phyloP scores from a whole-genome alignment of 768 basidiomycete genomes.

The Collybia nuda region DNA sequence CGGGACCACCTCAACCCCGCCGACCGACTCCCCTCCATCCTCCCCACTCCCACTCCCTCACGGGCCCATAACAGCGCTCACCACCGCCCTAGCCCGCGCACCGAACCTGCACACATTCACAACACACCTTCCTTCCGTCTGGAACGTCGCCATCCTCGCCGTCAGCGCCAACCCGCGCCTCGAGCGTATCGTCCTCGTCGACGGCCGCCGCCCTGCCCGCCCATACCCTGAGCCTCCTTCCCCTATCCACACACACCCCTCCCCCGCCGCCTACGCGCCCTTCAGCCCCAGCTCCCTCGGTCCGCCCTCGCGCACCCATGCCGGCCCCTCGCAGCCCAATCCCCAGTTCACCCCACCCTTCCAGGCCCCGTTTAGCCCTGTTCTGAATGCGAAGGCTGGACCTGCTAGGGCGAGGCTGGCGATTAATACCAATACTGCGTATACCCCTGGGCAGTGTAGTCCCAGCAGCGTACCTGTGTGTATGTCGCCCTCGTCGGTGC shows the following conservation, averaged over 20 bases:
- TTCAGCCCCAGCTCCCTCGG: neutral
- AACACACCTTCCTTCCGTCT: conserved; percentile 56
- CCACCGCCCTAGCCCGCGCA: conserved; percentile 36
- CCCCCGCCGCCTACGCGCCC: neutral
- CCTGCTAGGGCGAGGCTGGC: too few relatives aligned
- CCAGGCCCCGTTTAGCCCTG: neutral
- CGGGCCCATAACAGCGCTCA: conserved; percentile 33
- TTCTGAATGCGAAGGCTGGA: too few relatives aligned
- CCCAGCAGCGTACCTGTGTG: too few relatives aligned
- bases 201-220: conserved; percentile 7
- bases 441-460: neutral
- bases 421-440: neutral
- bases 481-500: too few relatives aligned
- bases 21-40: conserved; percentile 1
- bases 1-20: neutral
- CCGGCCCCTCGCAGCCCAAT: neutral
- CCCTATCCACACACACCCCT: neutral
- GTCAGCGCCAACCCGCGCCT: conserved; percentile 49
- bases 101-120: conserved; percentile 45
- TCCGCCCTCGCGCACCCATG: neutral
- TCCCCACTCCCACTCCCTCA: conserved; percentile 10
- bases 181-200: conserved; percentile 41
- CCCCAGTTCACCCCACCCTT: too few relatives aligned
- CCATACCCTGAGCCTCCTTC: conserved; percentile 21
- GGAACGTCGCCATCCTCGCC: conserved; percentile 54